Percentiles rank a stretch among this genome's conserved stretches.
Evolutionary conservation across 2,329 filamentous ascomycete genomes (phyloP).

Genomic region (Pyricularia sp.): DNA sequence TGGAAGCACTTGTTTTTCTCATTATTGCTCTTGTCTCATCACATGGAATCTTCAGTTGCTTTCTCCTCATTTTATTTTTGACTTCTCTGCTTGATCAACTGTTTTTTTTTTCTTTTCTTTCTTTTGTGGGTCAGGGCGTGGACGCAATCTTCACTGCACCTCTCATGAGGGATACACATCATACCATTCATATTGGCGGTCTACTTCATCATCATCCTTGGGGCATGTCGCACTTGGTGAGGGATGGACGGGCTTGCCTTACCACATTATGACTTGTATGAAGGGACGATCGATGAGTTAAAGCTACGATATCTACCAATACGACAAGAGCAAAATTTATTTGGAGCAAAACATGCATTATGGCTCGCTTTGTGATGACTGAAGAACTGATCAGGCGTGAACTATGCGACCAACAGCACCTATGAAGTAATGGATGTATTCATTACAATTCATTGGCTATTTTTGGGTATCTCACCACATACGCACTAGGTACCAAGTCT

Average conservation of each 20-base stretch:
- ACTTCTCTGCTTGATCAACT: not conserved
- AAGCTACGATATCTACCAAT: not conserved
- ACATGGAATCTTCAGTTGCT: constrained; percentile 1
- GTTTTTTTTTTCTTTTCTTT: not conserved
- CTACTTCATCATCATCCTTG: not conserved
- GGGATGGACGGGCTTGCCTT: not conserved
- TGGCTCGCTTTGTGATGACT: not conserved
- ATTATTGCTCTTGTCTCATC: not conserved
- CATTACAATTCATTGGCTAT: not conserved
- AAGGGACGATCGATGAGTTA: constrained; percentile 4
- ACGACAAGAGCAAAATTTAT: not conserved
- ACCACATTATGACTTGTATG: constrained; percentile 2
- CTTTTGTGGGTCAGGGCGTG: not conserved
- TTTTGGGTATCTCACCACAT: not conserved
- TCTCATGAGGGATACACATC: not conserved
- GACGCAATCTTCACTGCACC: not conserved
- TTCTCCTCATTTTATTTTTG: not conserved
- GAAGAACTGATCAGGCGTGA: not conserved
- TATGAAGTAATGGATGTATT: not conserved
- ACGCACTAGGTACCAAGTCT: not conserved
- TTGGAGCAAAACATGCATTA: not conserved
- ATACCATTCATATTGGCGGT: constrained; percentile 1
- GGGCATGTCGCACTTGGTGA: not conserved
- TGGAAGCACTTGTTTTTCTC: not conserved
- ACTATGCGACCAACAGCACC: not conserved